Conservation (phyloP, 164 flowering plant genomes). For the Houttuynia cordata region DNA sequence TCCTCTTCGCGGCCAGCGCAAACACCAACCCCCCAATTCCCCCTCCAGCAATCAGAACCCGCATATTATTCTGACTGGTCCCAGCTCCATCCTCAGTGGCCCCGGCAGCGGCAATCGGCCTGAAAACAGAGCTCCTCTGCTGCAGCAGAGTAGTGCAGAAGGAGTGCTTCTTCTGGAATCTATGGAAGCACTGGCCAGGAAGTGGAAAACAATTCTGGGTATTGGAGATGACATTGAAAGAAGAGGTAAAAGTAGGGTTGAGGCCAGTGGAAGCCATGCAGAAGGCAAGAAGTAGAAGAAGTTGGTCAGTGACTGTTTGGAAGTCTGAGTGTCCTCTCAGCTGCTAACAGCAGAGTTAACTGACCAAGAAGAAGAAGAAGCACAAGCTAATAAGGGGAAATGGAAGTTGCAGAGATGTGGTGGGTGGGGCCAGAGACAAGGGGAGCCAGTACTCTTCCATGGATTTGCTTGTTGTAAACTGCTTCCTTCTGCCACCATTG, state of each 20-base stretch:
- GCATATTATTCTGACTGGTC: conserved; percentile 18
- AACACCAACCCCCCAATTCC: conserved; percentile 97
- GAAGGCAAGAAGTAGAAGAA: neutral
- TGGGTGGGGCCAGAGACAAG: no score
- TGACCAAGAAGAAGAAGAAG: neutral
- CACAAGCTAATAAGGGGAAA: neutral
- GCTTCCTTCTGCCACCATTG: no score
- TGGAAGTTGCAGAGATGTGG: no score
- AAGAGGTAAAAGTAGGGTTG: neutral
- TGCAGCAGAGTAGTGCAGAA: neutral
- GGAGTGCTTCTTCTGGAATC: neutral
- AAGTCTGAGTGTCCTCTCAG: neutral
- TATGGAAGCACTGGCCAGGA: neutral
- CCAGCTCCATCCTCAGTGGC: neutral
- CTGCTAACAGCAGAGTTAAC: neutral
- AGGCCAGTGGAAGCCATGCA: neutral
- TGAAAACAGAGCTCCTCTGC: neutral
- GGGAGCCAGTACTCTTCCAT: no score
- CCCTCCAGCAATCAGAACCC: conserved; percentile 82
- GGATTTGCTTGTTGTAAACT: no score
- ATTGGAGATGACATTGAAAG: neutral
- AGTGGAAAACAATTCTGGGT: neutral
- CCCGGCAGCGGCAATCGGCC: neutral
- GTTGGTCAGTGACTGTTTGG: neutral
- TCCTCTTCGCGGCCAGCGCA: conserved; percentile 76